Base-by-base conservation (phyloP, 2,329 filamentous ascomycete species). In the Ophiostoma quercus region DNA sequence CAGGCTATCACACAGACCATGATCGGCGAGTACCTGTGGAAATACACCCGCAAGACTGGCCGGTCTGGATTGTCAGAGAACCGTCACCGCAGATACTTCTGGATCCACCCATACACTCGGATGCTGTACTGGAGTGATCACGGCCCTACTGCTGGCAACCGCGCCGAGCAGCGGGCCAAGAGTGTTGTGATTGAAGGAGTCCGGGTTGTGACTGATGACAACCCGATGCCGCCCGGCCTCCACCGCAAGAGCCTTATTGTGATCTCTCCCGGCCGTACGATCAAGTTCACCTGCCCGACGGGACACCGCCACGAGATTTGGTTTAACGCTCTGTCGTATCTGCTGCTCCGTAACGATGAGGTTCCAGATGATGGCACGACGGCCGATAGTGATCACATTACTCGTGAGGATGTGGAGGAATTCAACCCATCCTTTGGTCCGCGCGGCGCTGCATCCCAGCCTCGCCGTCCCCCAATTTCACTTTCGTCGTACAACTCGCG, bases 21-120 rank as follows among this genome's bases (percentile, higher is more conserved):
- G 95, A 98, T 99, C 77, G 95, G 95, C 70, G 95, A 99, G 79
- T 98, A 94, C 79, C 84, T 99, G 57, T 99, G 95, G 95, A 99
- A 99, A 79, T 99, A 99, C 80, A 99, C 95, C 0, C 90, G 95
- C 76, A 97, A 95, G 82, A 85, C 94, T 71, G 94, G 93, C n/a
- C 90, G 94, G 32, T 91, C 89, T 69, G 91, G 93, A 73, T 88
- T 96, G 80, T 98, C 94, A 0, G 90, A 89, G 75, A 96, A 94
- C 70, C 88, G 95, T 68, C 95, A 99, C 79, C 88, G 92, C 72
- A 89, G 95, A 41, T 99, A 97, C 84, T 99, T 99, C 85, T 99
- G 95, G 95, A 92, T 99, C 29, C 95, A 99, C 77, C 95, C 95
- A 0, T 99, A 98, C 80, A 99, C 94, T 2, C 88, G 94, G 67